Evolutionary conservation across 2,329 filamentous ascomycete species (phyloP), one percentile per base, ranked within the genome.

Genomic region (Seiridium unicorne): DNA sequence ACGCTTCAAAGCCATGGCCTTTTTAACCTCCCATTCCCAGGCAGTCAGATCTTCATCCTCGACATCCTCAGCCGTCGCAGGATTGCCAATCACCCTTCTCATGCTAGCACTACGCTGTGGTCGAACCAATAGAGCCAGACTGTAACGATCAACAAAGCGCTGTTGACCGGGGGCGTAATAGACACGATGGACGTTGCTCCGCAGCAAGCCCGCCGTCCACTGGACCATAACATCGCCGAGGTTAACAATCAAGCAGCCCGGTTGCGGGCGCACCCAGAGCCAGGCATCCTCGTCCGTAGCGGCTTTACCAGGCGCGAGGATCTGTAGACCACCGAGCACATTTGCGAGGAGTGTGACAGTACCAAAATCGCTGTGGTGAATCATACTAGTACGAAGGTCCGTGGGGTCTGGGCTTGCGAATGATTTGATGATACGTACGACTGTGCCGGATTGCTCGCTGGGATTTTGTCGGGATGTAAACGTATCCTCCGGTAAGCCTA

Each of bases 311-410:
- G 68, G 69, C 0, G 63, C 58, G 1, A 75, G 66, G 26, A 76
- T 68, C 64, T 77, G 74, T 18, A 77, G 63, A 0, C 74, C 74
- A 13, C 74, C 74, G 3, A 73, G 44, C 3, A 73, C 61, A 49
- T 76, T 74, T 56, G 72, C 72, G 2, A 76, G 68, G 0, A 76
- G 64, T 0, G 76, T 76, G 10, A 76, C 66, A 4, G 68, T 70
- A 1, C 74, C 75, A 49, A 76, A 72, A 58, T 76, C 74, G 1
- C 72, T 74, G 51, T 77, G 73, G 18, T 70, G 65, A 11, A 68
- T 62, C 60, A 72, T 70, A 55, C 63, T 68, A 32, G 64, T 67
- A 51, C 66, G 60, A 1, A 65, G 53, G 36, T 67, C 64, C 40
- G 65, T 60, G 9, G 38, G 36, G 7, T 36, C 9, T 10, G 57